These are phyloP conservation scores for Castanopsis chinensis DNA, from an alignment of 306 rosid genomes.

Conservation along the genomic window DNA sequence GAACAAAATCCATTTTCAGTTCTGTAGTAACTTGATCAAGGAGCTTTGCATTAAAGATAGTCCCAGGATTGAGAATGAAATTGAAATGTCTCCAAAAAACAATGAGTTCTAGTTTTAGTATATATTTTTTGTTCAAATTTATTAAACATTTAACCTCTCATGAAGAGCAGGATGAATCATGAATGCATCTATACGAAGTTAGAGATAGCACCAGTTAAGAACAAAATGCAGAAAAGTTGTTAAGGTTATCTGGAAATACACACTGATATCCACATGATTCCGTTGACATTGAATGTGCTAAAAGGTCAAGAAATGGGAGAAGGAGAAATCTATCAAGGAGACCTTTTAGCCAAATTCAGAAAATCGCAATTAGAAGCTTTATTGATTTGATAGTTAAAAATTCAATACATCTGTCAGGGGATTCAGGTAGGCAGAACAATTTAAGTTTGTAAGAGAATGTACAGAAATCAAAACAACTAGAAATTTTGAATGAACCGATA, in stretches of 20 bases:
- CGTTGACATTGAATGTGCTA: background rate
- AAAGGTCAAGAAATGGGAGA: background rate
- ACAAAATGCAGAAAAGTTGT: background rate
- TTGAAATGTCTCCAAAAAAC: background rate
- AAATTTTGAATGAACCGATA: background rate
- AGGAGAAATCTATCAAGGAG: background rate
- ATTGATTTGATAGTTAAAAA: background rate
- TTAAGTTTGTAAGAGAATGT: background rate
- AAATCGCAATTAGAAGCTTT: background rate
- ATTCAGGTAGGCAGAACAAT: background rate
- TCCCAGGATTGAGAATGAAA: background rate
- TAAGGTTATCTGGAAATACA: background rate
- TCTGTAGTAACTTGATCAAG: background rate
- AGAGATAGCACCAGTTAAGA: background rate
- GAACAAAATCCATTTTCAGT: background rate
- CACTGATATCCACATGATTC: background rate
- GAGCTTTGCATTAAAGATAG: background rate
- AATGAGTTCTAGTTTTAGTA: background rate
- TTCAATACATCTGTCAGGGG: background rate
- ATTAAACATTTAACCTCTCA: background rate
- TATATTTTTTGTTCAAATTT: background rate
- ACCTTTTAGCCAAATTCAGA: background rate
- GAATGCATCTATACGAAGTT: background rate
- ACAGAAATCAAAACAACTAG: background rate
- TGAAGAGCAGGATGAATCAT: background rate